A percentile compares a stretch with the other conserved stretches of the same genome.
These are phyloP conservation scores for Brassica incana DNA, from an alignment of 345 rosid genomes.

Conservation along the genomic window DNA sequence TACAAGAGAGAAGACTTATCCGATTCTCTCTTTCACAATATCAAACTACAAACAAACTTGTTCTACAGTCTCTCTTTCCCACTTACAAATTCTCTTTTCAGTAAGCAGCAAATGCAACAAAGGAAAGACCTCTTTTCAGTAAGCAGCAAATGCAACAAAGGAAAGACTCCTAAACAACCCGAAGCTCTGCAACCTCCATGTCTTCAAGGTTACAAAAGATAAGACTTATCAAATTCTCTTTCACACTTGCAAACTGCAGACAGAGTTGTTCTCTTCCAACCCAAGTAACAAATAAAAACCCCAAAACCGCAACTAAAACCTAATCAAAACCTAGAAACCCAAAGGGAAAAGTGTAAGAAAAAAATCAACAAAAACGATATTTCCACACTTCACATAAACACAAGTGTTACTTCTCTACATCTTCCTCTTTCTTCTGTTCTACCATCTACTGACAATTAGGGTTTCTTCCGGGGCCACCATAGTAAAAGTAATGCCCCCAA, in stretches of 20 bases:
- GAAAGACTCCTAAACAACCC: conserved; percentile 18
- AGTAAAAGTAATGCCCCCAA: conserved; percentile 67
- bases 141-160: neutral
- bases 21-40: conserved; percentile 30
- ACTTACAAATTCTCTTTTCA: neutral
- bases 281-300: conserved; percentile 4
- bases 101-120: conserved; percentile 5
- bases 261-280: conserved; percentile 12
- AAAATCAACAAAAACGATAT: conserved; percentile 33
- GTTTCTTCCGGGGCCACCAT: conserved; percentile 72
- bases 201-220: conserved; percentile 7
- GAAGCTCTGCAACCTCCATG: conserved; percentile 4
- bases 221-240: conserved; percentile 12
- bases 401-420: neutral
- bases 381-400: conserved; percentile 14
- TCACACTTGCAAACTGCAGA: conserved; percentile 21
- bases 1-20: neutral
- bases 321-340: conserved; percentile 25
- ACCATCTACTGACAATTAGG: conserved; percentile 52
- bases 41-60: neutral
- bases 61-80: neutral
- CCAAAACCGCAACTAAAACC: conserved; percentile 16
- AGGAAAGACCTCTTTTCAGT: conserved; percentile 5
- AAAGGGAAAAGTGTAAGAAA: conserved; percentile 32
- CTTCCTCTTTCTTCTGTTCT: conserved; percentile 17